These are phyloP conservation scores for Penicillium sp. DNA, from an alignment of 2,329 filamentous ascomycete species.

Conservation along the genomic window DNA sequence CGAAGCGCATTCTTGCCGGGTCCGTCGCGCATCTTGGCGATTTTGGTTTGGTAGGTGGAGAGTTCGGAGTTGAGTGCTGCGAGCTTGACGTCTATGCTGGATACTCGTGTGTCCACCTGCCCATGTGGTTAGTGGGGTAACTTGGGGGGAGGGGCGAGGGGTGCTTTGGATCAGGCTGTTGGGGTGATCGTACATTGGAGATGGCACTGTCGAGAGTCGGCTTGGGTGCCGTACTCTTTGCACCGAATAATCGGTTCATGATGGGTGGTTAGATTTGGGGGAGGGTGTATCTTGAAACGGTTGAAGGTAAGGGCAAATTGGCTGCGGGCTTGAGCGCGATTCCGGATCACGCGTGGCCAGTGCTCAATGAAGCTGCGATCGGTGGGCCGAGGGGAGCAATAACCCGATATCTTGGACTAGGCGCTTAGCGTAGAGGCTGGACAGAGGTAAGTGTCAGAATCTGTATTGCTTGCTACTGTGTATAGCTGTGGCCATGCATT, in stretches of 20 bases:
- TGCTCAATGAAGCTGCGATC: constrained; percentile 5
- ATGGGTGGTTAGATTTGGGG: constrained; percentile 24
- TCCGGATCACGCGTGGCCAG: constrained; percentile 10
- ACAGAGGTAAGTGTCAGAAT: not conserved
- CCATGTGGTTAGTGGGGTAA: constrained; percentile 11
- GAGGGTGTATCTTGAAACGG: not conserved
- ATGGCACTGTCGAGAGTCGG: constrained; percentile 83
- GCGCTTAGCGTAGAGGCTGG: not conserved
- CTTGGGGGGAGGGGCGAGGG: constrained; percentile 1
- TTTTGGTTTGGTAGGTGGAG: constrained; percentile 77
- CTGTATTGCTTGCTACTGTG: not conserved
- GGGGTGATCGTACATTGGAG: constrained; percentile 59
- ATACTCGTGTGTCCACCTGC: constrained; percentile 73
- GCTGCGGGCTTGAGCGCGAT: constrained; percentile 2
- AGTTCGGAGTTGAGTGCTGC: constrained; percentile 89
- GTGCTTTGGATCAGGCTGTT: not conserved
- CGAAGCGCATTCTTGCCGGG: constrained; percentile 90
- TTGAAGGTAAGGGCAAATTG: constrained; percentile 3
- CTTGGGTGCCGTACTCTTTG: constrained; percentile 81
- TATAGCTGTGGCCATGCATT: not conserved
- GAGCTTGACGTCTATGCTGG: constrained; percentile 89
- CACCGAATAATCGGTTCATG: constrained; percentile 96
- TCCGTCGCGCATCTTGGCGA: constrained; percentile 90
- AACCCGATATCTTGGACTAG: constrained; percentile 9
- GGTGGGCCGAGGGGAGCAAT: constrained; percentile 4